These are phyloP conservation scores for Kalmusia sp. DNA, from an alignment of 2,329 filamentous ascomycete species.

Conservation along the genomic window DNA sequence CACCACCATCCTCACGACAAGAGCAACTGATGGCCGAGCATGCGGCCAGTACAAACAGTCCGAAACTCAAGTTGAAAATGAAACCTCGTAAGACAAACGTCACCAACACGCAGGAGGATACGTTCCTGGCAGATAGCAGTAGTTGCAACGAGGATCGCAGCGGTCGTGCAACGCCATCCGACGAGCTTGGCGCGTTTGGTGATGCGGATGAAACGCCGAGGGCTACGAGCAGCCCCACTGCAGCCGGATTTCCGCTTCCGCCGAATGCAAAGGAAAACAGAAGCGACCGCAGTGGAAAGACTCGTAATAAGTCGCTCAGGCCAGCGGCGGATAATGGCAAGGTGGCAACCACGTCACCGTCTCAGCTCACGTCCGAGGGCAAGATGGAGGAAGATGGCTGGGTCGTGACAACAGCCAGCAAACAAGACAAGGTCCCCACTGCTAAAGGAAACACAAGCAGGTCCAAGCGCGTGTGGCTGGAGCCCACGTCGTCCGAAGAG, in stretches of 20 bases:
- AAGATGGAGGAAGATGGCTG: slow-evolving; percentile 46
- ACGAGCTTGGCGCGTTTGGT: slow-evolving; percentile 24
- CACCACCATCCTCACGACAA: slow-evolving; percentile 30
- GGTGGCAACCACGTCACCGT: slow-evolving; percentile 23
- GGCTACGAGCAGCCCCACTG: slow-evolving; percentile 38
- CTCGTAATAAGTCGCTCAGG: slow-evolving; percentile 31
- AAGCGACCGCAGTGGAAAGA: slow-evolving; percentile 31
- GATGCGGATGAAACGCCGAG: slow-evolving; percentile 37
- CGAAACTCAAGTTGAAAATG: slow-evolving; percentile 52
- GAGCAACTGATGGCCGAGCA: slow-evolving; percentile 35
- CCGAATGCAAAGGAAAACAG: slow-evolving; percentile 21
- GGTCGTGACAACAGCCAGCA: slow-evolving; percentile 40
- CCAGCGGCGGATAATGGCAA: slow-evolving; percentile 22
- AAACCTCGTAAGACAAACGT: slow-evolving; percentile 38
- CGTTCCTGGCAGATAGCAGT: slow-evolving; percentile 60
- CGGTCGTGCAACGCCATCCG: slow-evolving; percentile 39
- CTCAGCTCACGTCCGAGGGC: slow-evolving; percentile 38
- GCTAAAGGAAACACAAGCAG: slow-evolving; percentile 24
- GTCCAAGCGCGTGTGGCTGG: slow-evolving; percentile 49
- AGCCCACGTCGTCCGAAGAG: slow-evolving; percentile 47
- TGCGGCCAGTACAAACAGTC: slow-evolving; percentile 32
- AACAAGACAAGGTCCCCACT: slow-evolving; percentile 22
- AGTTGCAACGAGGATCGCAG: slow-evolving; percentile 59
- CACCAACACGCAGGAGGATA: slow-evolving; percentile 47
- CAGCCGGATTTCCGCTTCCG: slow-evolving; percentile 25